Evolutionary conservation across 345 rosid species (phyloP).

Genomic region (Boechera retrofracta): DNA sequence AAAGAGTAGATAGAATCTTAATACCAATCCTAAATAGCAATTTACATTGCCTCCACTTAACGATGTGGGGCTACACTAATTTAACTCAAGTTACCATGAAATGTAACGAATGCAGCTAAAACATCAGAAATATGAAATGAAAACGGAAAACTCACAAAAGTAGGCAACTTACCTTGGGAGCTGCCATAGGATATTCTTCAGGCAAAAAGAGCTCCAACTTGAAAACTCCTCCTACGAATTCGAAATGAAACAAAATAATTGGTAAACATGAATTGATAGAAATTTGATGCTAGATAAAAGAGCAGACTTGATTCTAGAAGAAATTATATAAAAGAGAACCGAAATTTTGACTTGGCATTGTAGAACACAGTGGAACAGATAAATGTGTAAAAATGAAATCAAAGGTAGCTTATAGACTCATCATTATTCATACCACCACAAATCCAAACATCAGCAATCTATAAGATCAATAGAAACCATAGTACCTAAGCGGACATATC

Average conservation of each 20-base stretch:
- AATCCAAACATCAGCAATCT: not conserved
- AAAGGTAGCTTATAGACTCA: not conserved
- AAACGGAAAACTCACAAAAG: not conserved
- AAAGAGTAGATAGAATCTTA: not conserved
- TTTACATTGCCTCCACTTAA: not conserved
- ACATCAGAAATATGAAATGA: not conserved
- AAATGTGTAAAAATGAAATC: not conserved
- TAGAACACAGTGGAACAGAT: not conserved
- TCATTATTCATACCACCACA: slow-evolving; percentile 1
- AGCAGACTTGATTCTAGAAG: not conserved
- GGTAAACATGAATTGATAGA: not conserved
- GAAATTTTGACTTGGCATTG: not conserved
- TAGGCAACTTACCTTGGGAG: slow-evolving; percentile 75
- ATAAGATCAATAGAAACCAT: not conserved
- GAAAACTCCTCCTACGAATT: slow-evolving; percentile 84
- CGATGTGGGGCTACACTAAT: not conserved
- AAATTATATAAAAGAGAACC: not conserved
- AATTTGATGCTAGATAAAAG: not conserved
- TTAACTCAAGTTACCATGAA: not conserved
- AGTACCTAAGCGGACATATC: not conserved
- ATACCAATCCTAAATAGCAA: not conserved
- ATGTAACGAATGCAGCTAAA: not conserved
- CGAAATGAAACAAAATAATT: slow-evolving; percentile 5
- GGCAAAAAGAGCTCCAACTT: slow-evolving; percentile 98
- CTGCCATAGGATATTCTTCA: slow-evolving; percentile 99